Conservation (phyloP, 495 filamentous ascomycete genomes). For the Aspergillus hancockii region DNA sequence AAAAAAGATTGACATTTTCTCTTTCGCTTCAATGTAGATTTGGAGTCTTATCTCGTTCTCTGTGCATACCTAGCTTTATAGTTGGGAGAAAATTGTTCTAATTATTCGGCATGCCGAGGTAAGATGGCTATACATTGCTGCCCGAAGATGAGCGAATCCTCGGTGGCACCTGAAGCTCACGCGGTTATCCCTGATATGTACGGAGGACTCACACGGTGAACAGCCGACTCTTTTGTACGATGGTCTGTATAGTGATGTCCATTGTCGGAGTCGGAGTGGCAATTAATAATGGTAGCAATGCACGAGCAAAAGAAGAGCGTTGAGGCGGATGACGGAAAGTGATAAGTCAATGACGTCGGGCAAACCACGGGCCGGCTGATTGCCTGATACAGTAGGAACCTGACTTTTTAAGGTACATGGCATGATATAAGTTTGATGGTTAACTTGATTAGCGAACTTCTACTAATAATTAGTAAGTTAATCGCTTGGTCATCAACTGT, state of each 20-base stretch:
- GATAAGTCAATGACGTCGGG: conserved; percentile 10
- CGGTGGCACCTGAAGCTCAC: background rate
- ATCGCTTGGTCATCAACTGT: too few relatives aligned
- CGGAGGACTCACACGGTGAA: background rate
- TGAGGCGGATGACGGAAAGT: background rate
- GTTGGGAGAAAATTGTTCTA: background rate
- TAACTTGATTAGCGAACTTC: too few relatives aligned
- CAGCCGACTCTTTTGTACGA: background rate
- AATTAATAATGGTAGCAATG: background rate
- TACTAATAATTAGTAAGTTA: too few relatives aligned
- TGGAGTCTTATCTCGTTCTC: background rate
- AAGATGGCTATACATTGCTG: background rate
- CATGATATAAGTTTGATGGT: too few relatives aligned
- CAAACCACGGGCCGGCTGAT: conserved; percentile 1
- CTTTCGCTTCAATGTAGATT: background rate
- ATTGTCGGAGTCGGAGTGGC: background rate
- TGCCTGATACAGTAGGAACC: conserved; percentile 2
- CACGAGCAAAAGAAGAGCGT: background rate
- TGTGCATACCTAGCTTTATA: background rate
- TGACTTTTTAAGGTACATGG: background rate
- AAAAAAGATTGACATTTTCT: conserved; percentile 21
- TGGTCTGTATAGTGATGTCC: background rate
- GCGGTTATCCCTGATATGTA: background rate
- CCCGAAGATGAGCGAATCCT: background rate
- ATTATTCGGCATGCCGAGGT: background rate